Percentiles rank a stretch among this genome's conserved stretches.
Conservation (phyloP, 208 protist species). For the Angomonas ambiguus region DNA sequence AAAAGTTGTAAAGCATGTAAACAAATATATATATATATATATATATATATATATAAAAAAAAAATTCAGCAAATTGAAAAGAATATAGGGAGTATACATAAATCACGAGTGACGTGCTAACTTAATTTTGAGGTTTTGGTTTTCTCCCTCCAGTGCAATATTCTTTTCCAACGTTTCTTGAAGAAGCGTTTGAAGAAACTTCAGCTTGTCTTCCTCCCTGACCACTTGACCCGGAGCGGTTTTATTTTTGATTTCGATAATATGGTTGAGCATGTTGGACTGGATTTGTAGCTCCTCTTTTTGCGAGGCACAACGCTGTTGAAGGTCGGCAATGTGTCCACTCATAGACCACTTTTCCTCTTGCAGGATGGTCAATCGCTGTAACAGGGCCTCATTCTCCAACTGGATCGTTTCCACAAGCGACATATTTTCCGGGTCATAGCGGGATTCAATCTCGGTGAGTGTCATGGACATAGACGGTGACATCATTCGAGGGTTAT, state of each 20-base stretch:
- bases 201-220: conserved; percentile 29
- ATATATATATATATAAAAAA: neutral
- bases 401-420: conserved; percentile 48
- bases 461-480: conserved; percentile 10
- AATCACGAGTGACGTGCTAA: neutral
- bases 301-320: conserved; percentile 26
- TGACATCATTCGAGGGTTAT: too few relatives aligned
- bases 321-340: conserved; percentile 37
- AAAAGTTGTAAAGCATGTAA: conserved; percentile 1
- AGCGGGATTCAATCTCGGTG: conserved; percentile 30
- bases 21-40: too few relatives aligned
- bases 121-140: conserved; percentile 21
- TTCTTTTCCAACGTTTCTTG: conserved; percentile 62
- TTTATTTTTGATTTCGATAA: conserved; percentile 18
- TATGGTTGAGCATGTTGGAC: conserved; percentile 30
- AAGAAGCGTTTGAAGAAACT: conserved; percentile 53
- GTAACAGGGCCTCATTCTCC: conserved; percentile 54
- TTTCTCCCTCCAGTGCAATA: conserved; percentile 40
- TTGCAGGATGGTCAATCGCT: conserved; percentile 44
- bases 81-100: neutral
- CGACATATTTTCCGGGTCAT: conserved; percentile 42
- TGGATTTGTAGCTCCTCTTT: conserved; percentile 28
- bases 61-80: too few relatives aligned
- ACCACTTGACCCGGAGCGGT: conserved; percentile 18
- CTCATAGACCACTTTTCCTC: conserved; percentile 52